phyloP scores from a whole-genome alignment of 2,329 filamentous ascomycete genomes.

The Penicillium sp. region DNA sequence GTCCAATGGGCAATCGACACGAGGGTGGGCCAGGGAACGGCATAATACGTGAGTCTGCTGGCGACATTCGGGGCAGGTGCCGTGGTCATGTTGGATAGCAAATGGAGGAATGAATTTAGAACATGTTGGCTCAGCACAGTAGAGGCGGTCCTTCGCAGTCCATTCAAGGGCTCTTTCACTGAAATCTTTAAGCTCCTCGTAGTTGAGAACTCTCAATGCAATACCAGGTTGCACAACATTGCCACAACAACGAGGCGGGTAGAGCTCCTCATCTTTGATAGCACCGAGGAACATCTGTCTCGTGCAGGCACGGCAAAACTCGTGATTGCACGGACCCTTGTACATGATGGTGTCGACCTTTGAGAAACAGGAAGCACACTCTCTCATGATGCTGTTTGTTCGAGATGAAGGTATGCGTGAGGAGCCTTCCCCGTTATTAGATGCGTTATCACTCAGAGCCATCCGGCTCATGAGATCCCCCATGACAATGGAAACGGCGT shows the following conservation, averaged over 20 bases:
- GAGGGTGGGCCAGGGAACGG: slow-evolving; percentile 15
- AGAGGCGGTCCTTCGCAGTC: slow-evolving; percentile 13
- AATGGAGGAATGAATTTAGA: slow-evolving; percentile 20
- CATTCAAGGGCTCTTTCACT: slow-evolving; percentile 15
- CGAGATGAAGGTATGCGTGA: background rate
- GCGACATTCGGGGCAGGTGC: slow-evolving; percentile 13
- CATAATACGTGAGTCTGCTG: slow-evolving; percentile 17
- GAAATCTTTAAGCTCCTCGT: slow-evolving; percentile 13
- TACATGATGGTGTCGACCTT: background rate
- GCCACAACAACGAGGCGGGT: slow-evolving; percentile 19
- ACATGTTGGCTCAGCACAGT: slow-evolving; percentile 20
- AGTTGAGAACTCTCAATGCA: slow-evolving; percentile 3
- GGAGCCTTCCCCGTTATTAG: background rate
- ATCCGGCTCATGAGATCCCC: slow-evolving; percentile 6
- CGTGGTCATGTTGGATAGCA: slow-evolving; percentile 7
- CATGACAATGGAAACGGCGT: background rate
- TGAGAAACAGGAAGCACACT: slow-evolving; percentile 9
- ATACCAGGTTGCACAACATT: slow-evolving; percentile 4
- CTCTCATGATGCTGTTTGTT: background rate
- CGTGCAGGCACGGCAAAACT: slow-evolving; percentile 5
- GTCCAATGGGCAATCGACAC: slow-evolving; percentile 18
- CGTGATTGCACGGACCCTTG: background rate
- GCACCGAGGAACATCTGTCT: slow-evolving; percentile 13
- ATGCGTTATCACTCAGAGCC: background rate
- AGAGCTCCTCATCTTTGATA: slow-evolving; percentile 18